Base-by-base conservation (phyloP, 768 basidiomycete species). In the Pleurotus ostreatus region DNA sequence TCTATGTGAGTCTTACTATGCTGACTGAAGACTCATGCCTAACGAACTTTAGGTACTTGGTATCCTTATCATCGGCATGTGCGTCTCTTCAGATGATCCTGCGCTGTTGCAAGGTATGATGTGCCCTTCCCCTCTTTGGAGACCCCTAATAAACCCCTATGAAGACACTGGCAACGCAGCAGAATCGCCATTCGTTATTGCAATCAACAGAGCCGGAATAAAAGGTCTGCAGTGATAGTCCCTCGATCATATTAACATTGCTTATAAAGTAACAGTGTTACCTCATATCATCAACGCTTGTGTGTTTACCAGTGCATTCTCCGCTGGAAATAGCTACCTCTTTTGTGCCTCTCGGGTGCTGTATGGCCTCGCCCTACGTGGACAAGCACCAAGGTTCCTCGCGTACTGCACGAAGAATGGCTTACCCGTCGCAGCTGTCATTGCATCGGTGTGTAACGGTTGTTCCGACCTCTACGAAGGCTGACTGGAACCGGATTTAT, bases 161-260 rank as follows among this genome's bases (percentile, higher is more conserved):
- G 37, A 61, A 70, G 78, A 57, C 2, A 65, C 75, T 23, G 82
- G 83, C 49, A 89, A 80, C 45, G 91, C 90, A n/a, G 82, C 86
- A 0, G 68, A 85, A 52, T 92, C 89, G 3, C 92, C 92, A 2
- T 95, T 90, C 70, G 92, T 94, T 55, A 86, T 94, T 60, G 92
- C 90, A 16, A 84, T 94, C 61, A 78, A 71, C 45, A 77, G 79
- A 40, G 86, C 88, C 0, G 88, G 90, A 9, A 81, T 92, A 65
- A 84, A 81, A 72, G 83, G 79, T 79, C 41, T 5, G 62, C 39
- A 43, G 23, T 15, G 8, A 8, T 1, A 30, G 9, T 7, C 30
- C 8, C 9, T 30, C 30, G 9, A 30, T 30, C 7, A 1, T 8
- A 30, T 8, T 40, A 13, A 23, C 30, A 37, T 22, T 44, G 40